Evolutionary conservation across 2,329 filamentous ascomycete genomes (phyloP), one percentile per base, ranked within the genome.

Genomic region (Aureobasidium sp.): DNA sequence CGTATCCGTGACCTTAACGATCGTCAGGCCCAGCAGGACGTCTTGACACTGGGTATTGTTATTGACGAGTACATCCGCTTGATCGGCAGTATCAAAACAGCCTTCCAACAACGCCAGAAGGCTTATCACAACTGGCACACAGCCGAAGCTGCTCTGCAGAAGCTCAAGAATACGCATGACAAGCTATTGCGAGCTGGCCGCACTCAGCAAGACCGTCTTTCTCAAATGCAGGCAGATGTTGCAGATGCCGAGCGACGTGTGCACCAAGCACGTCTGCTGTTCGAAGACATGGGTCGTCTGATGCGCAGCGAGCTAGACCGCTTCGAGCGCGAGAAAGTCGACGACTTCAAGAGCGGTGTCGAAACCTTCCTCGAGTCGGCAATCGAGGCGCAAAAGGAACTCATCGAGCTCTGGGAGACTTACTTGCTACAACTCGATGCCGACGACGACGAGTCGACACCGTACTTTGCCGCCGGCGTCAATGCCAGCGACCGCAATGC

Each of bases 21-120:
- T 68, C 89, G 94, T 24, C 94, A 99, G 75, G 94, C 94, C 12
- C 91, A 97, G 76, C 94, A 99, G 74, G 94, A 99, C 71, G 88
- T 97, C 35, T 81, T 99, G 57, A 99, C 94, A 0, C 86, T 99
- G 66, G 94, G 94, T 40, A 97, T 97, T 70, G 96, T 96, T 47
- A 92, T 99, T 65, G 94, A 99, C 67, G 94, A 99, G 76, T 99
- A 99, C 76, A 95, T 99, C 68, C 90, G 94, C 5, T 78, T 99
- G 47, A 97, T 99, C 68, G 91, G 91, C 35, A 95, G 90, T 61
- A 90, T 97, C 64, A 99, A 99, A 80, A 90, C 88, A 64, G 90
- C 94, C 0, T 99, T 99, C 71, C 78, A 82, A 39, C 92, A 97
- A 74, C 87, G 94, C 62, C 94, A 99, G 74, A 97, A 97, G 74